A percentile compares a stretch with the other conserved stretches of the same genome.
phyloP scores from a whole-genome alignment of 106 monocot genomes.

The Phalaenopsis equestris region DNA sequence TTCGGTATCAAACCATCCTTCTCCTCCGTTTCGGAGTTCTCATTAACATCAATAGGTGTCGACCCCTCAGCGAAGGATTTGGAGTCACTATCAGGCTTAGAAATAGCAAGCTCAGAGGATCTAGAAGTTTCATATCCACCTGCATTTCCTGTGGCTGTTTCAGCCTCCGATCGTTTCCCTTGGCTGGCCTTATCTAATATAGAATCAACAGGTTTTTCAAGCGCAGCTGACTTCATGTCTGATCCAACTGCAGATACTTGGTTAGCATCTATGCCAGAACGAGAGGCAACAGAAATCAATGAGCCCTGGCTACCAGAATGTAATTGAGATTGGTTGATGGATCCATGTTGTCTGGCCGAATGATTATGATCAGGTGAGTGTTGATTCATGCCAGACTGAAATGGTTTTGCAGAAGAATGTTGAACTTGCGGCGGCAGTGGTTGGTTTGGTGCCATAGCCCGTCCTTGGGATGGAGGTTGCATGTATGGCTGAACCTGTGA shows the following conservation, averaged over 20 bases:
- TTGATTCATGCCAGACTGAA: slow-evolving; percentile 20
- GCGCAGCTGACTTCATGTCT: not conserved
- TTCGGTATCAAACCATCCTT: slow-evolving; percentile 5
- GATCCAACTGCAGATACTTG: slow-evolving; percentile 5
- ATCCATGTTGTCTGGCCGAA: slow-evolving; percentile 1
- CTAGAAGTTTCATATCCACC: slow-evolving; percentile 14
- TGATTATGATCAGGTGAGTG: slow-evolving; percentile 20
- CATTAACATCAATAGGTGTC: slow-evolving; percentile 12
- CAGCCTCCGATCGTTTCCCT: not conserved
- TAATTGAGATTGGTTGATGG: slow-evolving; percentile 9
- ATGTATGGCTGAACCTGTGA: slow-evolving; percentile 26
- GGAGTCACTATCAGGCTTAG: slow-evolving; percentile 4
- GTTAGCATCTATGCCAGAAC: slow-evolving; percentile 14
- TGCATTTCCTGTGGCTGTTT: slow-evolving; percentile 6
- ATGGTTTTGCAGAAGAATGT: slow-evolving; percentile 9
- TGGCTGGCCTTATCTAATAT: slow-evolving; percentile 15
- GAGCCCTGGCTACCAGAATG: slow-evolving; percentile 21
- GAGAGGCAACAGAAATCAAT: not conserved
- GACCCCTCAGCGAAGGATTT: slow-evolving; percentile 11
- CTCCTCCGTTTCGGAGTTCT: slow-evolving; percentile 16
- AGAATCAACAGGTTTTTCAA: slow-evolving; percentile 11
- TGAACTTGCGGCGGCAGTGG: slow-evolving; percentile 17
- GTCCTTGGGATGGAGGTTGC: slow-evolving; percentile 27
- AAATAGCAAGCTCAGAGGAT: slow-evolving; percentile 18
- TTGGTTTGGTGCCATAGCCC: slow-evolving; percentile 11